Evolutionary conservation across 2,329 filamentous ascomycete genomes (phyloP).

Genomic region (Colletotrichum noveboracense): DNA sequence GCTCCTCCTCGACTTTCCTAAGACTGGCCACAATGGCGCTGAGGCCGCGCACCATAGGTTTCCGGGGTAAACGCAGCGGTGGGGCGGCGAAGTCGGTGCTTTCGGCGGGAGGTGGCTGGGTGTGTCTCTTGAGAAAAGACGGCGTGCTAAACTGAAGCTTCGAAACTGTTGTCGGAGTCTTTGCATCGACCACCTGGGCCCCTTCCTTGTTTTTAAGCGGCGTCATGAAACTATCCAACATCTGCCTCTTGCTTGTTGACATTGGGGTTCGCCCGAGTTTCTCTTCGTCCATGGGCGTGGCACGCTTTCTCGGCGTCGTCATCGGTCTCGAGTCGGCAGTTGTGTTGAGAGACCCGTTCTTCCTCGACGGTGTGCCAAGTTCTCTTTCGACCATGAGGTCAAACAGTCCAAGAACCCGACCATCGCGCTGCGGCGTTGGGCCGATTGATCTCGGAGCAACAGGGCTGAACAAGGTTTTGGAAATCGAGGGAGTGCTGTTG

Average conservation of each 20-base stretch:
- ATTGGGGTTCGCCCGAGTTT: slow-evolving; percentile 54
- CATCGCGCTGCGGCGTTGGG: slow-evolving; percentile 82
- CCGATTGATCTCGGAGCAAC: slow-evolving; percentile 67
- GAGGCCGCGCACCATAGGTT: slow-evolving; percentile 70
- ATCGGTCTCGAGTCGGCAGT: slow-evolving; percentile 26
- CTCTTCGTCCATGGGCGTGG: slow-evolving; percentile 31
- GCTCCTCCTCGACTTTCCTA: slow-evolving; percentile 72
- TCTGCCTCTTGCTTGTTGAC: slow-evolving; percentile 64
- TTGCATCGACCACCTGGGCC: slow-evolving; percentile 38
- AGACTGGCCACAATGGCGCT: slow-evolving; percentile 77
- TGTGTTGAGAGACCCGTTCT: slow-evolving; percentile 35
- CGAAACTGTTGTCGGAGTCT: slow-evolving; percentile 56
- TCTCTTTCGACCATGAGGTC: slow-evolving; percentile 66
- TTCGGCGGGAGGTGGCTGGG: slow-evolving; percentile 60
- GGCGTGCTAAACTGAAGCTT: slow-evolving; percentile 72
- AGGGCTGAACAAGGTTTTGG: slow-evolving; percentile 66
- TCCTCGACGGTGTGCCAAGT: slow-evolving; percentile 55
- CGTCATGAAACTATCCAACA: slow-evolving; percentile 69
- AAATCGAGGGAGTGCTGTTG: slow-evolving; percentile 59
- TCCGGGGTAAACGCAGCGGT: slow-evolving; percentile 59
- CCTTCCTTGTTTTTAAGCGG: slow-evolving; percentile 59
- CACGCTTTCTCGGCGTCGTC: slow-evolving; percentile 55
- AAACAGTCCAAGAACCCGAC: slow-evolving; percentile 78
- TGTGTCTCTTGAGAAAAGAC: slow-evolving; percentile 64
- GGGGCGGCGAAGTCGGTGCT: slow-evolving; percentile 55